These are phyloP conservation scores for Solanum neorickii DNA, from an alignment of 257 asterid species.

Conservation along the genomic window DNA sequence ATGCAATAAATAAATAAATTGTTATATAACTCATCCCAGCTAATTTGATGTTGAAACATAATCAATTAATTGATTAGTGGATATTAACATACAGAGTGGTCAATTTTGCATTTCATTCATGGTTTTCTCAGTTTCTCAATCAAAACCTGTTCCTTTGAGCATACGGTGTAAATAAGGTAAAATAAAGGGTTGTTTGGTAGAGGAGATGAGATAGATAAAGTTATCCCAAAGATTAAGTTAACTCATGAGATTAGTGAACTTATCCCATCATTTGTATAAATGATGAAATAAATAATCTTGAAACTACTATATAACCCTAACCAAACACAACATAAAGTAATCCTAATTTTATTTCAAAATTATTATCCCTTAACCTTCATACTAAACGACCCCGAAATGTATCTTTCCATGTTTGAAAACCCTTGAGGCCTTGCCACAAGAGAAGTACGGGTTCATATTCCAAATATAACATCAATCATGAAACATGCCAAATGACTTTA, in stretches of 20 bases:
- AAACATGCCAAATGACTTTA: not conserved
- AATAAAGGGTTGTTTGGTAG: not conserved
- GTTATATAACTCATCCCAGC: not conserved
- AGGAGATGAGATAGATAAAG: not conserved
- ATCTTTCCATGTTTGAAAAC: no score
- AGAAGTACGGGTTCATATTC: not conserved
- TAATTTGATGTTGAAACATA: not conserved
- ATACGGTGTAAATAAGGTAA: not conserved
- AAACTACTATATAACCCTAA: not conserved
- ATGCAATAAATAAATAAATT: no score
- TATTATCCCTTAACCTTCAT: no score
- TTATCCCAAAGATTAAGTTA: no score
- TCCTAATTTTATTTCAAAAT: no score
- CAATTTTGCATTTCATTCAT: not conserved
- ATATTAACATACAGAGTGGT: not conserved
- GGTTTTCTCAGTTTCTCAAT: not conserved
- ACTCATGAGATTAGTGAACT: not conserved
- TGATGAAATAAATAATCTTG: no score
- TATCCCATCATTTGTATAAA: no score
- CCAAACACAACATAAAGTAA: no score
- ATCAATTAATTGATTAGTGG: not conserved
- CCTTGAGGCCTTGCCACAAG: no score
- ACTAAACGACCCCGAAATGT: no score
- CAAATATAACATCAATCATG: not conserved
- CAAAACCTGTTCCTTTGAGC: not conserved